Percentiles rank a stretch among this genome's conserved stretches.
These are phyloP conservation scores for Hanseniaspora taiwanica DNA, from an alignment of 805 yeast genomes.

Conservation along the genomic window DNA sequence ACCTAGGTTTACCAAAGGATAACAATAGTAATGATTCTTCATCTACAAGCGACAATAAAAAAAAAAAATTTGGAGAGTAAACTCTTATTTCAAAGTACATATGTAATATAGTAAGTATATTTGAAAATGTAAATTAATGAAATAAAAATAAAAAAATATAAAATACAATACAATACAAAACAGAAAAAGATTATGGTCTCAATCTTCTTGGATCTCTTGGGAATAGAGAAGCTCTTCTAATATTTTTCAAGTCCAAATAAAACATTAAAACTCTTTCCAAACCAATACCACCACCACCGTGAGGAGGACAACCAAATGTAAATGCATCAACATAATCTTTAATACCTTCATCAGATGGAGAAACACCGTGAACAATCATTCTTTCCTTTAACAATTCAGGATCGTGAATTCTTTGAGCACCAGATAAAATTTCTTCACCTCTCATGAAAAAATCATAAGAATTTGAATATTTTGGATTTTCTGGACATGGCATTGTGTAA, in stretches of 20 bases:
- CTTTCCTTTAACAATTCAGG: constrained; percentile 69
- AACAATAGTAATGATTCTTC: constrained; percentile 2
- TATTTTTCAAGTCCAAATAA: constrained; percentile 91
- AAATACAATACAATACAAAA: background rate
- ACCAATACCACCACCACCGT: constrained; percentile 98
- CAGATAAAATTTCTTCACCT: constrained; percentile 98
- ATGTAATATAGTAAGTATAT: background rate
- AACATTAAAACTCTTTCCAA: constrained; percentile 98
- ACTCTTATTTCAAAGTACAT: too few species aligned
- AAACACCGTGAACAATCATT: constrained; percentile 71
- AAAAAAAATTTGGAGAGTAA: background rate
- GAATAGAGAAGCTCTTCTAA: constrained; percentile 96
- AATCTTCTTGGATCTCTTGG: constrained; percentile 97
- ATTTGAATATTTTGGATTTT: constrained; percentile 85
- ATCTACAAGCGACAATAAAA: too few species aligned
- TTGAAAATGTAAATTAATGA: background rate
- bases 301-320: constrained; percentile 93
- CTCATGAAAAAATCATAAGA: constrained; percentile 99
- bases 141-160: background rate
- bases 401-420: constrained; percentile 99
- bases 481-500: constrained; percentile 98
- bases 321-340: constrained; percentile 88
- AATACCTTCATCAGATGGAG: constrained; percentile 69
- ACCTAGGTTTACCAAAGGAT: constrained; percentile 49
- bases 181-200: constrained; percentile 42